These are phyloP conservation scores for Ramaria sp. DNA, from an alignment of 768 basidiomycete genomes.

Conservation along the genomic window DNA sequence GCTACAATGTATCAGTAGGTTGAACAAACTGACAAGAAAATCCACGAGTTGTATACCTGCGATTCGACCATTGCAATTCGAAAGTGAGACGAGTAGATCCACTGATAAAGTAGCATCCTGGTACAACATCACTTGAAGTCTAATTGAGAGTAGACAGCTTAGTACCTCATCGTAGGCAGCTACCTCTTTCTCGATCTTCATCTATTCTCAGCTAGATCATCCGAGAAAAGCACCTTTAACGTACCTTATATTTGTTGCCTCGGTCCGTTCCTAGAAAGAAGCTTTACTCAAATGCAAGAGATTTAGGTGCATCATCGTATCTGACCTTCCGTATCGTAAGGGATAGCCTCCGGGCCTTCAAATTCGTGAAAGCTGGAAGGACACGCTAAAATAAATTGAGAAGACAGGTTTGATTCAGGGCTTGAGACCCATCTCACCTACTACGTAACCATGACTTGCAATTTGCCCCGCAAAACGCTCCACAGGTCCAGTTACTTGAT, in stretches of 20 bases:
- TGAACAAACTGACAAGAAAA: constrained; percentile 9
- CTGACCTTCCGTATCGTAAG: constrained; percentile 77
- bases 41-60: constrained; percentile 40
- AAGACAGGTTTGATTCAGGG: neutral
- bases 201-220: neutral
- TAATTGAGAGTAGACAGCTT: neutral
- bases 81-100: constrained; percentile 59
- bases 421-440: constrained; percentile 33
- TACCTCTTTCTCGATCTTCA: constrained; percentile 80
- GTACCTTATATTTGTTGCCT: constrained; percentile 88
- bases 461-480: constrained; percentile 85
- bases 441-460: constrained; percentile 76
- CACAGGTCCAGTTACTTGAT: constrained; percentile 95
- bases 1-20: constrained; percentile 26
- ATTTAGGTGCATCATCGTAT: neutral
- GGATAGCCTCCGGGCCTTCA: constrained; percentile 75
- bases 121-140: neutral
- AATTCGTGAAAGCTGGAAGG: constrained; percentile 91
- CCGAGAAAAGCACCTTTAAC: neutral
- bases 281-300: neutral
- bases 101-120: constrained; percentile 73
- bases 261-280: constrained; percentile 56
- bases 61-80: constrained; percentile 87
- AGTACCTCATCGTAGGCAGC: constrained; percentile 79
- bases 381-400: constrained; percentile 38